Evolutionary conservation across 1,139 yeast species (phyloP), one percentile per base, ranked within the genome.

Genomic region (Blastobotrys proliferans): DNA sequence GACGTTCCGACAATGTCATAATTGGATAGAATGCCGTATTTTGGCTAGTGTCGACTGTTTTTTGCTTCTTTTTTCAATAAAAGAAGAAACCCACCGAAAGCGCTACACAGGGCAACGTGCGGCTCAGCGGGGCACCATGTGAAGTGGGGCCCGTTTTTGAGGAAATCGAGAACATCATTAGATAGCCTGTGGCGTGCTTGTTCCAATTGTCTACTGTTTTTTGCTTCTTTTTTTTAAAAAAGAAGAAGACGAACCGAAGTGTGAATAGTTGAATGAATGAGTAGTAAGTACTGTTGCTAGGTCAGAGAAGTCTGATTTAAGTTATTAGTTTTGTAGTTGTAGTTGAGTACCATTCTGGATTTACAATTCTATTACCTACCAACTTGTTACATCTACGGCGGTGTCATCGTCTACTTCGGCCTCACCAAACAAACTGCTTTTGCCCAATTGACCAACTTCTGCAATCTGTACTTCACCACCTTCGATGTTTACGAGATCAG

Each of bases 341-440:
- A 10, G 6, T 22, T 6, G 26, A 22, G 26, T 8, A 6, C 26
- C 26, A 8, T 22, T 22, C 10, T 22, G 26, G 9, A 22, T 6
- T 8, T 22, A 22, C 6, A 22, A 8, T 6, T 6, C 6, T 6
- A 28, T 28, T 13, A 28, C 8, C 56, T 61, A 88, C 97, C 97
- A 90, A 52, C 81, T 83, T 19, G 96, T 85, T 38, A 88, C 87
- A 57, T 83, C 90, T 17, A 57, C 52, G 19, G 50, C 55, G 3
- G 19, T 22, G n/a, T 26, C 45, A 21, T 57, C 59, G 18, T 48
- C 54, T 21, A 47, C 61, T 60, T 87, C 97, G 3, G 95, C 94
- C 62, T 88, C 97, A 1, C 97, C 97, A 63, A 90, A 88, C n/a
- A 87, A 83, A 35, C 92, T 81, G 45, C 80, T 77, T 35, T 81